Base-by-base conservation (phyloP, 2,329 filamentous ascomycete genomes). In the Nannizziopsis barbatae region DNA sequence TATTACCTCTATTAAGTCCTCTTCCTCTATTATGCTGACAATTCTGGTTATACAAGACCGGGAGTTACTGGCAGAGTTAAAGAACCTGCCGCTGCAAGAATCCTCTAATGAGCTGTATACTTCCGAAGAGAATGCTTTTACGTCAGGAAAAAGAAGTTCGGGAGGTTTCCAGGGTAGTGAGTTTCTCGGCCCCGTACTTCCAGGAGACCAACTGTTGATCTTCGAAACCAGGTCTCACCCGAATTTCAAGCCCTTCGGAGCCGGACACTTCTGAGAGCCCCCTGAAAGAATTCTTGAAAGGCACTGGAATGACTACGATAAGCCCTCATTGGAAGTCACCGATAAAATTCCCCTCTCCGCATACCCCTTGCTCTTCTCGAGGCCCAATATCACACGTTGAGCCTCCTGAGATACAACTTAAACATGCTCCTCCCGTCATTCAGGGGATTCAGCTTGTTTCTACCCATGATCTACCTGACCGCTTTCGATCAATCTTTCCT, bases 401-500 rank as follows among this genome's bases (percentile, higher is more conserved):
- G 30, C 48, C 53, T 8, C 41, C 47, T 30, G 53, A 47, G 52
- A 67, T 49, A 53, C 62, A 30, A 55, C 57, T 50, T 38, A 58
- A 27, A 56, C 66, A 66, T 57, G 59, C 63, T 15, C 60, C 62
- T 5, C 71, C 74, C 1, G 59, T 71, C 1, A 67, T 77, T 39
- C 75, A 78, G 61, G 81, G 80, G 0, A 80, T 84, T 51, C 66
- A 70, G 35, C 71, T 84, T 11, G 66, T 84, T 12, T 72, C 78
- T 11, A 71, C 75, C 1, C 69, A 75, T 50, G 71, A 75, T 9
- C 68, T 92, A 1, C 81, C 86, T 1, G 82, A 89, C 64, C 76
- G 75, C 33, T 79, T 87, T 55, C 77, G 79, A 17, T 67, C 76
- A 1, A 62, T 90, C 0, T 93, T 92, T 57, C 75, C 80, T 0